phyloP scores from a whole-genome alignment of 129 eudicot genomes.

The Silybum marianum region DNA sequence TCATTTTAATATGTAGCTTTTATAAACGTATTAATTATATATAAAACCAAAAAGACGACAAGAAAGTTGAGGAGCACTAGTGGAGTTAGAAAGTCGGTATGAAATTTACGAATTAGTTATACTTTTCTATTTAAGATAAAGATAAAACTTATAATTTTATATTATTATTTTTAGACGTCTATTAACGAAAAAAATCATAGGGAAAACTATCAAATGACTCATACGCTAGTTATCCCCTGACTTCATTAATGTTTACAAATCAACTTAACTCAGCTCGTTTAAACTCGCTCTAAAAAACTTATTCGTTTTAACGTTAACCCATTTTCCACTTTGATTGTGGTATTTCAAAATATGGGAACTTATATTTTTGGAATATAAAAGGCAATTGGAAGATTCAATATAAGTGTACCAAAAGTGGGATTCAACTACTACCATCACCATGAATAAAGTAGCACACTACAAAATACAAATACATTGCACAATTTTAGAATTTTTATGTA shows the following conservation, averaged over 20 bases:
- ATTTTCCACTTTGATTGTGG: background rate
- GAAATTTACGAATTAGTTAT: background rate
- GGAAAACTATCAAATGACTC: too few species aligned
- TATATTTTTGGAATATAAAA: background rate
- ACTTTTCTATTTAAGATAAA: background rate
- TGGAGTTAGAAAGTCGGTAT: background rate
- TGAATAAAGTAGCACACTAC: constrained; percentile 9
- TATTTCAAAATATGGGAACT: background rate
- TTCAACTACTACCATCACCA: constrained; percentile 12
- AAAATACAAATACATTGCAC: constrained; percentile 2
- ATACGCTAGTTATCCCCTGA: too few species aligned
- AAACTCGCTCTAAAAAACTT: too few species aligned
- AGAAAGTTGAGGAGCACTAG: background rate
- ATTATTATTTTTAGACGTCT: background rate
- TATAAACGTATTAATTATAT: too few species aligned
- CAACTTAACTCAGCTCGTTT: too few species aligned
- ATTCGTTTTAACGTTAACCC: too few species aligned
- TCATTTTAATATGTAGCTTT: background rate
- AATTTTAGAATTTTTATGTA: background rate
- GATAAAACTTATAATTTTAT: too few species aligned
- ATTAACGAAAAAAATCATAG: too few species aligned
- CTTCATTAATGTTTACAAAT: too few species aligned
- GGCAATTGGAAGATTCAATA: constrained; percentile 9
- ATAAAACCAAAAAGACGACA: background rate
- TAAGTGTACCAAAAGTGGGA: constrained; percentile 14